Conservation (phyloP, 2,329 filamentous ascomycete species). For the Neofusicoccum ribis region DNA sequence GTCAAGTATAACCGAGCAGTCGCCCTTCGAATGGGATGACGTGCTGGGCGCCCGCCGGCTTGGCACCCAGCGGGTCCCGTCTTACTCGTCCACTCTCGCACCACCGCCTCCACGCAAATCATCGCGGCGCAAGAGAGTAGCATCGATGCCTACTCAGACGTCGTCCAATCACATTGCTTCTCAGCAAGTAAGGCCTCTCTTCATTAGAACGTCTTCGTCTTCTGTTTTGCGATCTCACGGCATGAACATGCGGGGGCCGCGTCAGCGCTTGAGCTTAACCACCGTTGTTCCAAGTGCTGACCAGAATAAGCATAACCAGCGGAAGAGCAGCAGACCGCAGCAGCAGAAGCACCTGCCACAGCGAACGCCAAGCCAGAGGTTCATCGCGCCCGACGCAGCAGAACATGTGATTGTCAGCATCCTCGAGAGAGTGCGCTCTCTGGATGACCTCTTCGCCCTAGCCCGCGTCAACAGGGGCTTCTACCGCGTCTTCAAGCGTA, state of each 20-base stretch:
- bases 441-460: slow-evolving; percentile 57
- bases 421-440: slow-evolving; percentile 48
- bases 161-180: slow-evolving; percentile 33
- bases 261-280: slow-evolving; percentile 12
- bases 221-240: background rate
- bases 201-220: slow-evolving; percentile 8
- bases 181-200: slow-evolving; percentile 18
- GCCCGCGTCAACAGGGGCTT: slow-evolving; percentile 58
- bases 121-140: slow-evolving; percentile 8
- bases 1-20: slow-evolving; percentile 9
- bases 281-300: background rate
- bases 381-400: slow-evolving; percentile 46
- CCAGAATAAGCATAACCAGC: slow-evolving; percentile 9
- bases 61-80: slow-evolving; percentile 8
- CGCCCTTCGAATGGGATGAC: slow-evolving; percentile 14
- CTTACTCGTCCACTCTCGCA: background rate
- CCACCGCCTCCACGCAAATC: slow-evolving; percentile 14
- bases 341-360: background rate
- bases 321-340: background rate
- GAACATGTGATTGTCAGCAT: slow-evolving; percentile 56
- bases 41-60: slow-evolving; percentile 10
- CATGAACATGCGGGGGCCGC: background rate
- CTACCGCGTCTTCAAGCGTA: slow-evolving; percentile 58
- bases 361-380: slow-evolving; percentile 23
- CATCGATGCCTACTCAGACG: slow-evolving; percentile 23